Percentiles rank a stretch among this genome's conserved stretches.
These are phyloP conservation scores for Myxozyma sirexii DNA, from an alignment of 805 yeast species.

Conservation along the genomic window DNA sequence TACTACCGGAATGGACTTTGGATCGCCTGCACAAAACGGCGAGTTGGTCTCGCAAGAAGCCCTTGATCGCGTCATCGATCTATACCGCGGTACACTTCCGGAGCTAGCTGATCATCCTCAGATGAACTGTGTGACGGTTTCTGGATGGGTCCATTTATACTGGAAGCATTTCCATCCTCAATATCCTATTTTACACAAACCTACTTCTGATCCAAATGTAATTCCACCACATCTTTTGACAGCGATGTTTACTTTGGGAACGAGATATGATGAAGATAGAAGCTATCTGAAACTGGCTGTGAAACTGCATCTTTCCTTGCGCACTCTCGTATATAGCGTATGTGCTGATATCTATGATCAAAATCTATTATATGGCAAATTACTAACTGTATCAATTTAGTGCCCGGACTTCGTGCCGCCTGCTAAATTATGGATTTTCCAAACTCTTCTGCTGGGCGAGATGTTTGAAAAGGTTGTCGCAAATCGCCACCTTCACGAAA, in stretches of 20 bases:
- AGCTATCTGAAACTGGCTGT: constrained; percentile 11
- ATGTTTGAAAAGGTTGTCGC: constrained; percentile 39
- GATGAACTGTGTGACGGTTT: constrained; percentile 26
- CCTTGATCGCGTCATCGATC: constrained; percentile 8
- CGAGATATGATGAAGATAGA: constrained; percentile 36
- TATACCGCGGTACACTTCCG: constrained; percentile 13
- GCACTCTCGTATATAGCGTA: constrained; percentile 23
- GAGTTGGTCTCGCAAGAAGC: constrained; percentile 21
- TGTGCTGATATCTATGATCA: no score
- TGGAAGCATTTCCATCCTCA: constrained; percentile 46
- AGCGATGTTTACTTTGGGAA: constrained; percentile 39
- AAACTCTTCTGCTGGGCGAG: constrained; percentile 37
- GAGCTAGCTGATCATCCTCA: constrained; percentile 11
- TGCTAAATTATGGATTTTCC: constrained; percentile 37
- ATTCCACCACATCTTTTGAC: constrained; percentile 36
- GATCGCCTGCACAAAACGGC: constrained; percentile 16
- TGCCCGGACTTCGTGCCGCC: constrained; percentile 37
- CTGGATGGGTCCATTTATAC: constrained; percentile 39
- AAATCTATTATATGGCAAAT: no score
- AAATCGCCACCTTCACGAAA: constrained; percentile 38
- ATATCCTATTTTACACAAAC: constrained; percentile 49
- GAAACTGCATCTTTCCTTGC: constrained; percentile 18
- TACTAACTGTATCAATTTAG: constrained; percentile 28
- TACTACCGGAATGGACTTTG: neutral
- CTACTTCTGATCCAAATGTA: constrained; percentile 40